A percentile compares a stretch with the other conserved stretches of the same genome.
Evolutionary conservation across 2,329 filamentous ascomycete species (phyloP).

Genomic region (Mycosphaerella sp.): DNA sequence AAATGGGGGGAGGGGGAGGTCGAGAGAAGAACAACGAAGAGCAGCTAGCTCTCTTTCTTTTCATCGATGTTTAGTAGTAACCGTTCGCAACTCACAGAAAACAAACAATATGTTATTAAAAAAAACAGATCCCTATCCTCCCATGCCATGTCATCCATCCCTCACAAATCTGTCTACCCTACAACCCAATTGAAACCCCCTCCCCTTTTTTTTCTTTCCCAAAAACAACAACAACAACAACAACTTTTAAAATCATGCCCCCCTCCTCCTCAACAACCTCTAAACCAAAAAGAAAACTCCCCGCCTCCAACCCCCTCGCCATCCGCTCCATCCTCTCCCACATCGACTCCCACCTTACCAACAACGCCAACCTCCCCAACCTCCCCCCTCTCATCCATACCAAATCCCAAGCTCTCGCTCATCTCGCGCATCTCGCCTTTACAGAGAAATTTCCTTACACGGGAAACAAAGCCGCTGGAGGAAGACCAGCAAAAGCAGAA

Average conservation of each 20-base stretch:
- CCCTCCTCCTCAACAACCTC: too few relatives aligned
- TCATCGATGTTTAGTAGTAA: not conserved
- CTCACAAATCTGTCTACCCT: too few relatives aligned
- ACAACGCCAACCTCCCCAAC: too few relatives aligned
- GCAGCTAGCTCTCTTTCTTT: not conserved
- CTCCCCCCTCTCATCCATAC: not conserved
- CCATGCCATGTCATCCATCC: not conserved
- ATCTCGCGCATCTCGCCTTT: not conserved
- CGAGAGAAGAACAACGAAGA: not conserved
- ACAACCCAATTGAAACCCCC: too few relatives aligned
- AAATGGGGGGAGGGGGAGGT: too few relatives aligned
- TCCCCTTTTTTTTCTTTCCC: too few relatives aligned
- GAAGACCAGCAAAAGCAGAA: too few relatives aligned
- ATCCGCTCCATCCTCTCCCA: not conserved
- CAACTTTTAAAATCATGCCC: too few relatives aligned
- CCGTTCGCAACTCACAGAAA: not conserved
- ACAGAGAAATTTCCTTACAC: not conserved
- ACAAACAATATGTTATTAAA: conserved; percentile 5
- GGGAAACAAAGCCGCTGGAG: not conserved
- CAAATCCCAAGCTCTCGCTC: not conserved
- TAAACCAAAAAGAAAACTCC: not conserved
- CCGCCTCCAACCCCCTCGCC: not conserved
- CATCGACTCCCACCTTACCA: not conserved
- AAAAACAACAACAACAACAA: too few relatives aligned
- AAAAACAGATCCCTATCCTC: not conserved